These are phyloP conservation scores for Fusarium torreyae DNA, from an alignment of 2,329 filamentous ascomycete species.

Conservation along the genomic window DNA sequence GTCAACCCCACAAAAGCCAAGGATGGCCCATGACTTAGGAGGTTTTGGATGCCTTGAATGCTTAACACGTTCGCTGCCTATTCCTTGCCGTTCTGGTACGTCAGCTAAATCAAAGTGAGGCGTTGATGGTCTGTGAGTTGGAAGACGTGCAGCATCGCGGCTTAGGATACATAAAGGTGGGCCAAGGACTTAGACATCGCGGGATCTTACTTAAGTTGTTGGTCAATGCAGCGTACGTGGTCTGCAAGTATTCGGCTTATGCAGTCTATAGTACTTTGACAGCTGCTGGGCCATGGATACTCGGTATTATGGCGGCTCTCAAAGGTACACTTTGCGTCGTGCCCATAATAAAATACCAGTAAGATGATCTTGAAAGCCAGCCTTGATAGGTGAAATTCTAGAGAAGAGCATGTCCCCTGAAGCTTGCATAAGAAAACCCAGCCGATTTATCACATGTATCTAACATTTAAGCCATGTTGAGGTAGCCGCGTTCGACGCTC, in stretches of 20 bases:
- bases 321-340: neutral
- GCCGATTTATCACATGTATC: neutral
- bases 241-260: neutral
- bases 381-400: neutral
- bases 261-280: neutral
- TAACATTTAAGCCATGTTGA: neutral
- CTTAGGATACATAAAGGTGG: neutral
- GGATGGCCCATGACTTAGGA: conserved; percentile 3
- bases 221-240: conserved; percentile 20
- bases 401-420: neutral
- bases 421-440: neutral
- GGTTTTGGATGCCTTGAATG: conserved; percentile 3
- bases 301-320: neutral
- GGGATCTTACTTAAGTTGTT: neutral
- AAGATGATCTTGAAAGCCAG: no score
- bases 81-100: conserved; percentile 21
- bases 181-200: neutral
- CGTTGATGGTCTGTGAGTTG: conserved; percentile 33
- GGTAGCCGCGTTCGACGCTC: conserved; percentile 3
- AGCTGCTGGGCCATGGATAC: neutral
- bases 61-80: neutral
- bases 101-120: conserved; percentile 28
- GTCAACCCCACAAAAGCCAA: conserved; percentile 26
- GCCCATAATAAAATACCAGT: neutral
- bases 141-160: conserved; percentile 18